These are phyloP conservation scores for Fusarium buharicum DNA, from an alignment of 2,329 filamentous ascomycete species.

Conservation along the genomic window DNA sequence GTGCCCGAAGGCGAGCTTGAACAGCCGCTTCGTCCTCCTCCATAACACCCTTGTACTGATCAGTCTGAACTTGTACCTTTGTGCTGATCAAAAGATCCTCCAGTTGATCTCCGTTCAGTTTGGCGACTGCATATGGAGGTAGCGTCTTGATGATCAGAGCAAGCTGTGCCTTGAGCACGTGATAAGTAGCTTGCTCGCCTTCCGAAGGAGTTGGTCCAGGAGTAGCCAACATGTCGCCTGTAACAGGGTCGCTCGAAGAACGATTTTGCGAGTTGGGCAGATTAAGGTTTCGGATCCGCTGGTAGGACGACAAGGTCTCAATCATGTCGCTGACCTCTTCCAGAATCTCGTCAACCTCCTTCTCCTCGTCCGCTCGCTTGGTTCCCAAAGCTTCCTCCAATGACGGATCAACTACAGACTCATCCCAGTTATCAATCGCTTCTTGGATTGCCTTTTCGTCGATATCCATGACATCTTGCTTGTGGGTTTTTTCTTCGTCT, in stretches of 20 bases:
- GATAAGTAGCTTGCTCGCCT: conserved; percentile 71
- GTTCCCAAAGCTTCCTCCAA: conserved; percentile 63
- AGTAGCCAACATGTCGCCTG: conserved; percentile 74
- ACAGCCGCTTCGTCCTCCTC: conserved; percentile 80
- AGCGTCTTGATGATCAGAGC: conserved; percentile 77
- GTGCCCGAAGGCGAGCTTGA: conserved; percentile 60
- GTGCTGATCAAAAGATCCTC: conserved; percentile 84
- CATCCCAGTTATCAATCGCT: conserved; percentile 68
- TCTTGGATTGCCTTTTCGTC: conserved; percentile 65
- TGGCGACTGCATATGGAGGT: conserved; percentile 86
- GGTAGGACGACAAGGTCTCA: conserved; percentile 79
- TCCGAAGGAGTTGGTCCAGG: conserved; percentile 74
- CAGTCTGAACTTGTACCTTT: conserved; percentile 76
- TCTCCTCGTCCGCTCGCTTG: conserved; percentile 69
- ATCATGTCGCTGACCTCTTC: conserved; percentile 79
- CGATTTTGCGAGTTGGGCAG: conserved; percentile 72
- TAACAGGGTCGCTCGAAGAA: conserved; percentile 69
- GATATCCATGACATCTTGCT: conserved; percentile 53
- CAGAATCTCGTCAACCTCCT: conserved; percentile 75
- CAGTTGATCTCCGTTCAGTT: conserved; percentile 86
- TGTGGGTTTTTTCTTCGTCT: conserved; percentile 50
- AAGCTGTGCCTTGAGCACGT: conserved; percentile 79
- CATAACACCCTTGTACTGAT: conserved; percentile 81
- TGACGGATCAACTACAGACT: conserved; percentile 66
- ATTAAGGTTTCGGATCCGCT: conserved; percentile 79